phyloP scores from a whole-genome alignment of 768 basidiomycete genomes.

The Kwoniella sp. region DNA sequence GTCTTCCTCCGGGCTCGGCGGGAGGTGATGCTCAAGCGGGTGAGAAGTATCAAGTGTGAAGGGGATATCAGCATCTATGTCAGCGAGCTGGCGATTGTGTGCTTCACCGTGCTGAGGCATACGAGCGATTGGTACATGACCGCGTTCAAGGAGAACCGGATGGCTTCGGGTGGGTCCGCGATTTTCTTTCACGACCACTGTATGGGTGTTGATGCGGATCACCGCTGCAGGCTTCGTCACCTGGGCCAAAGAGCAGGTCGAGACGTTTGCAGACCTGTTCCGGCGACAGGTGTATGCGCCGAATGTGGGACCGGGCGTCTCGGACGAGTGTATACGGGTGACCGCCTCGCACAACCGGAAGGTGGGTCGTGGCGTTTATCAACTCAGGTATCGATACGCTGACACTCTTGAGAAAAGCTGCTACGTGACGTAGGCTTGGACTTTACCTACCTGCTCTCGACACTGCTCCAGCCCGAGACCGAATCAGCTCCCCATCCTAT shows the following conservation, averaged over 20 bases:
- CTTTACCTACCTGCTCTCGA: constrained; percentile 83
- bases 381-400: not conserved
- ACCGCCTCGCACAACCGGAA: constrained; percentile 77
- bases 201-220: not conserved
- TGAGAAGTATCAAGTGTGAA: constrained; percentile 84
- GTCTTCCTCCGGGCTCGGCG: constrained; percentile 77
- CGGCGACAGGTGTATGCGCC: constrained; percentile 84
- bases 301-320: constrained; percentile 64
- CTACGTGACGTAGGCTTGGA: constrained; percentile 90
- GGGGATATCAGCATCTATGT: constrained; percentile 82
- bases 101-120: constrained; percentile 92
- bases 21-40: constrained; percentile 66
- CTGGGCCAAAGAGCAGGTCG: constrained; percentile 85
- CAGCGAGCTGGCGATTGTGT: constrained; percentile 77
- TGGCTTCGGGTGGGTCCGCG: constrained; percentile 74
- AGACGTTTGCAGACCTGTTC: constrained; percentile 77
- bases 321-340: constrained; percentile 73
- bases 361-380: constrained; percentile 53
- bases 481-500: constrained; percentile 16
- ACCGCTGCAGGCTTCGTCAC: constrained; percentile 73
- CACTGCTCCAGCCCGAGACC: constrained; percentile 39
- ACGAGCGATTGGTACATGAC: constrained; percentile 97
- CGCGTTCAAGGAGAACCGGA: constrained; percentile 91
- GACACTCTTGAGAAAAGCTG: constrained; percentile 55
- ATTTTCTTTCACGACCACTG: not conserved